Conservation (phyloP, 1,139 yeast genomes). For the Suhomyces anneliseae region DNA sequence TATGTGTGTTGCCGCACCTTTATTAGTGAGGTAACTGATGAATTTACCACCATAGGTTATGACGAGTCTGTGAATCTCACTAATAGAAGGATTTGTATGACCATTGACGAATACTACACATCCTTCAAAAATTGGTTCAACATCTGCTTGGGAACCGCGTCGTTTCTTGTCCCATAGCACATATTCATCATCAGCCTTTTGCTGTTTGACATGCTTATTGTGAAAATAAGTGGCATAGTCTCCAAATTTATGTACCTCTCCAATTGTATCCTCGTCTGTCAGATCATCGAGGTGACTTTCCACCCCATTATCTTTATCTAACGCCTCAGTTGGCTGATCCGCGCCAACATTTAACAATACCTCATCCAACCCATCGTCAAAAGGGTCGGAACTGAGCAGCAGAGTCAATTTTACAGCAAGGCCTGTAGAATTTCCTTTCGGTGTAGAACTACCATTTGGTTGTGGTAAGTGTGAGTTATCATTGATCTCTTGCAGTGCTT, state of each 20-base stretch:
- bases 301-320: constrained; percentile 1
- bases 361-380: constrained; percentile 42
- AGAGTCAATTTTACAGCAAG: background rate
- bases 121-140: constrained; percentile 51
- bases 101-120: constrained; percentile 83
- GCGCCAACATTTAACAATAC: constrained; percentile 13
- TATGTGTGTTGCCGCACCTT: constrained; percentile 79
- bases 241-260: constrained; percentile 56
- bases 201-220: constrained; percentile 68
- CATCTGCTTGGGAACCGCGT: constrained; percentile 23
- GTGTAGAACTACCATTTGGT: constrained; percentile 8
- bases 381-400: constrained; percentile 33
- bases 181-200: constrained; percentile 57
- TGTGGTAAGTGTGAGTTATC: background rate
- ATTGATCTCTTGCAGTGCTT: constrained; percentile 14
- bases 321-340: constrained; percentile 1
- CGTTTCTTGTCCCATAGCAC: constrained; percentile 50
- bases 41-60: constrained; percentile 80
- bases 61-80: constrained; percentile 68
- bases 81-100: constrained; percentile 74
- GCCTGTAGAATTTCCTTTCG: constrained; percentile 12
- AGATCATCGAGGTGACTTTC: constrained; percentile 6
- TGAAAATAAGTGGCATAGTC: constrained; percentile 69
- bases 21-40: constrained; percentile 64
- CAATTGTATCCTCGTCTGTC: constrained; percentile 21